phyloP scores from a whole-genome alignment of 257 asterid genomes.

The Nicotiana undulata region DNA sequence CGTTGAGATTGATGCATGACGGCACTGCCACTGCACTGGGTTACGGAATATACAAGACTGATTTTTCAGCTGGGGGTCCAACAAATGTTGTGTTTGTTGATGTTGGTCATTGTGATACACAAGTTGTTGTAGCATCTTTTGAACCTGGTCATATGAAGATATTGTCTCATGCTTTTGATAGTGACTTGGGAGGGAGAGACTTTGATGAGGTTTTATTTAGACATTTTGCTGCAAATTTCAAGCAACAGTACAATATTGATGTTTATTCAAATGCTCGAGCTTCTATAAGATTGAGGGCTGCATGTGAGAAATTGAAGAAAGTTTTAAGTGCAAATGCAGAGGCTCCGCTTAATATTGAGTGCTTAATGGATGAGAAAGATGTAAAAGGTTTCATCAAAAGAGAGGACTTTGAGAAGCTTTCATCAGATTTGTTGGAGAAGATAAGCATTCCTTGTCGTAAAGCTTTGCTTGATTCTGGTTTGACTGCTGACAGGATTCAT shows the following conservation, averaged over 20 bases:
- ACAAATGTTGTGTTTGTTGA: constrained; percentile 79
- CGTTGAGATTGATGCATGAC: constrained; percentile 84
- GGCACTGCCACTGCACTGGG: constrained; percentile 91
- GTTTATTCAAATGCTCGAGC: constrained; percentile 80
- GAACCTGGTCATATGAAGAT: constrained; percentile 72
- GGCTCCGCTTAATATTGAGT: constrained; percentile 88
- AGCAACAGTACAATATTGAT: constrained; percentile 65
- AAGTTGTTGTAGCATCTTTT: constrained; percentile 77
- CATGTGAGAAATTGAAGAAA: constrained; percentile 95
- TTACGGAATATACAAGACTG: constrained; percentile 85
- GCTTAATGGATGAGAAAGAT: constrained; percentile 98
- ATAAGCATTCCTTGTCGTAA: constrained; percentile 57
- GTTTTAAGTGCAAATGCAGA: constrained; percentile 96
- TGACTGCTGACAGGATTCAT: constrained; percentile 61
- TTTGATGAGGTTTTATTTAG: constrained; percentile 81
- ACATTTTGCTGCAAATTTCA: constrained; percentile 69
- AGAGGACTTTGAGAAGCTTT: constrained; percentile 80
- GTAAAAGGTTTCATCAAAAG: constrained; percentile 82
- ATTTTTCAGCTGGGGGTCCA: constrained; percentile 41
- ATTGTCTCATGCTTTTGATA: constrained; percentile 76
- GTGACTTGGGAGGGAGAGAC: constrained; percentile 88
- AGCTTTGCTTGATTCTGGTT: constrained; percentile 69
- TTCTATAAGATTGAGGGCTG: constrained; percentile 69
- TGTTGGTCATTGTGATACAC: constrained; percentile 92
- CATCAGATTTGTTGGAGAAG: constrained; percentile 62